Evolutionary conservation across 768 basidiomycete genomes (phyloP), one percentile per base, ranked within the genome.

Genomic region (Boletus vinaceobasis): DNA sequence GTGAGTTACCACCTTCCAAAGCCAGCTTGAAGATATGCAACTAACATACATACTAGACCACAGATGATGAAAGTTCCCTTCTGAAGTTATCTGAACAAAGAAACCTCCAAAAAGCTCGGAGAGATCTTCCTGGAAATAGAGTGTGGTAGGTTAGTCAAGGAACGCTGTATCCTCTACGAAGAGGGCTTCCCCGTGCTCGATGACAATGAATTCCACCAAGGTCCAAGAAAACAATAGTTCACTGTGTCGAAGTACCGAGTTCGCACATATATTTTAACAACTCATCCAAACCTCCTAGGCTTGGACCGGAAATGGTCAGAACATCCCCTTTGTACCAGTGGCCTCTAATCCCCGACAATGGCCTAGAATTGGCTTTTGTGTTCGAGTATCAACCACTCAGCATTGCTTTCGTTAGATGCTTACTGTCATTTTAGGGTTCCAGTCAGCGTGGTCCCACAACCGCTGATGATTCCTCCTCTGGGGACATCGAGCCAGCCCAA

Each of bases 21-120:
- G 19, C 19, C 13, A 35, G 31, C 26, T n/a, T 45, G 2, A 27
- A n/a, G 6, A n/a, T 33, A 19, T 11, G 32, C 19, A 35, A 29
- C 15, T 36, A 7, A 46, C 40, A 43, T 10, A 11, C 10, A n/a
- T 23, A 23, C 23, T 37, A 9, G 9, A 27, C 9, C 36, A 27
- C 39, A 67, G 64, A 68, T 26, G 66, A 65, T 7, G 66, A 63
- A n/a, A n/a, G n/a, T 45, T 54, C 50, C 8, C 51, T n/a, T n/a
- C n/a, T n/a, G n/a, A n/a, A n/a, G n/a, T n/a, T n/a, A 62, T 43
- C 37, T 61, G 26, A 43, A 55, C 6, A 45, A 55, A 37, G n/a
- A 38, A 19, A 27, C 42, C 8, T 43, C 56, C 11, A 56, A 50
- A 17, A 31, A 47, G 31, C 39, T 66, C 1, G 65, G 61, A n/a